phyloP scores from a whole-genome alignment of 1,139 yeast species.

The Lizanozyma gosingica region DNA sequence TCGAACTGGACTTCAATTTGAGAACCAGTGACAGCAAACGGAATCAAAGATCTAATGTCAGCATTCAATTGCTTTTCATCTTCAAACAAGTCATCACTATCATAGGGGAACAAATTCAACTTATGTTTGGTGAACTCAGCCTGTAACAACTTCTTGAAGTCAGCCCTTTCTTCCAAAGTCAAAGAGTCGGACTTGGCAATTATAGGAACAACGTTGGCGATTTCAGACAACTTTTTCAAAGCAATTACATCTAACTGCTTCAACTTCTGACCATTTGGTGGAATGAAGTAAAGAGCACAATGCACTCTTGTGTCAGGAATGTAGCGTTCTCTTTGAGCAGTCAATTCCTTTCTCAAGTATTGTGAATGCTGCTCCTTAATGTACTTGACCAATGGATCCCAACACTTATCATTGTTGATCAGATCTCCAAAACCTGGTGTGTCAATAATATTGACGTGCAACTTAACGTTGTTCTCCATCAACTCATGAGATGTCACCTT shows the following conservation, averaged over 20 bases:
- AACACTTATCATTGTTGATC: slow-evolving; percentile 88
- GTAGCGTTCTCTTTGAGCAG: slow-evolving; percentile 84
- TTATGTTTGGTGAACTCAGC: slow-evolving; percentile 67
- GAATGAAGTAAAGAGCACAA: slow-evolving; percentile 83
- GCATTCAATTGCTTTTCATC: slow-evolving; percentile 75
- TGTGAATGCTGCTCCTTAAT: slow-evolving; percentile 95
- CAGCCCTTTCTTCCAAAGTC: slow-evolving; percentile 75
- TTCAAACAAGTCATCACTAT: slow-evolving; percentile 61
- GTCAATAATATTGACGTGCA: slow-evolving; percentile 81
- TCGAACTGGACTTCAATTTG: slow-evolving; percentile 66
- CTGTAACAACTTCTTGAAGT: slow-evolving; percentile 68
- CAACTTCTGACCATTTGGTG: slow-evolving; percentile 79
- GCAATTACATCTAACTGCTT: slow-evolving; percentile 78
- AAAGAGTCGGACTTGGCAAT: slow-evolving; percentile 90
- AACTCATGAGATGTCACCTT: slow-evolving; percentile 60
- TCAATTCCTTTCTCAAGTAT: slow-evolving; percentile 87
- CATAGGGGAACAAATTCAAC: slow-evolving; percentile 82
- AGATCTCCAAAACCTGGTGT: slow-evolving; percentile 98
- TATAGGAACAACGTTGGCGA: slow-evolving; percentile 90
- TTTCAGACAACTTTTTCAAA: slow-evolving; percentile 76
- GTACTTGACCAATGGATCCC: slow-evolving; percentile 95
- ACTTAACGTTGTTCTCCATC: slow-evolving; percentile 78
- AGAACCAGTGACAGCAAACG: slow-evolving; percentile 95
- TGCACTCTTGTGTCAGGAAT: slow-evolving; percentile 92
- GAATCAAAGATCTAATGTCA: slow-evolving; percentile 72